Percentiles rank a stretch among this genome's conserved stretches.
Conservation (phyloP, 805 yeast species). For the Cyberlindnera japonica region DNA sequence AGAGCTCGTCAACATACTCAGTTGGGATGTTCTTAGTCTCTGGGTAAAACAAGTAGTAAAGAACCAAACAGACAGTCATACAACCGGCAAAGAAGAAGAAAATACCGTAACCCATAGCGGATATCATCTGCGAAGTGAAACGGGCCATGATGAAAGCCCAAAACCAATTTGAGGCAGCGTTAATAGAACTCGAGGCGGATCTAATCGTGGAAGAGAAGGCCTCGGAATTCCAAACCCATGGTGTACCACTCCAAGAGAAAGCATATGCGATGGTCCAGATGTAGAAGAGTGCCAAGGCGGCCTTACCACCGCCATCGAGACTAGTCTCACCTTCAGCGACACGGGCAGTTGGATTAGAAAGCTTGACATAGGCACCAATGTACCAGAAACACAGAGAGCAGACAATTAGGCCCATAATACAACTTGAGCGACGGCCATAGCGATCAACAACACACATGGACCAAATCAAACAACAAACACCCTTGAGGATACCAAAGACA, state of each 20-base stretch:
- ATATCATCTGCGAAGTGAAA: conserved; percentile 42
- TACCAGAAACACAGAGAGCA: conserved; percentile 46
- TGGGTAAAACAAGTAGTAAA: conserved; percentile 16
- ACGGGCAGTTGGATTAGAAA: conserved; percentile 16
- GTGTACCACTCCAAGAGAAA: conserved; percentile 43
- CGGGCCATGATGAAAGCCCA: conserved; percentile 49
- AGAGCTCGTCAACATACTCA: conserved; percentile 18
- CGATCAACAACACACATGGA: conserved; percentile 43
- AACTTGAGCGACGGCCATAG: conserved; percentile 43
- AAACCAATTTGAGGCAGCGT: conserved; percentile 46
- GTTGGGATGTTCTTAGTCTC: conserved; percentile 22
- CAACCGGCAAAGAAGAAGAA: conserved; percentile 34
- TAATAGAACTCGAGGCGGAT: conserved; percentile 40
- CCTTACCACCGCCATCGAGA: conserved; percentile 37
- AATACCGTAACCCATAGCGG: conserved; percentile 40
- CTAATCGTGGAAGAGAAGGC: conserved; percentile 42
- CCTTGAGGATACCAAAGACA: conserved; percentile 48
- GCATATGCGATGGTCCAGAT: conserved; percentile 45
- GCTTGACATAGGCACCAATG: conserved; percentile 44
- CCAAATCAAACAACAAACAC: conserved; percentile 42
- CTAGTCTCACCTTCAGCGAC: conserved; percentile 31
- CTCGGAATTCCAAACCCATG: conserved; percentile 46
- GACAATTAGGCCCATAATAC: conserved; percentile 35
- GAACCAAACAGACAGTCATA: conserved; percentile 14
- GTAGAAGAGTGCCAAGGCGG: conserved; percentile 32